phyloP scores from a whole-genome alignment of 2,329 filamentous ascomycete species.

The Beauveria sp. region DNA sequence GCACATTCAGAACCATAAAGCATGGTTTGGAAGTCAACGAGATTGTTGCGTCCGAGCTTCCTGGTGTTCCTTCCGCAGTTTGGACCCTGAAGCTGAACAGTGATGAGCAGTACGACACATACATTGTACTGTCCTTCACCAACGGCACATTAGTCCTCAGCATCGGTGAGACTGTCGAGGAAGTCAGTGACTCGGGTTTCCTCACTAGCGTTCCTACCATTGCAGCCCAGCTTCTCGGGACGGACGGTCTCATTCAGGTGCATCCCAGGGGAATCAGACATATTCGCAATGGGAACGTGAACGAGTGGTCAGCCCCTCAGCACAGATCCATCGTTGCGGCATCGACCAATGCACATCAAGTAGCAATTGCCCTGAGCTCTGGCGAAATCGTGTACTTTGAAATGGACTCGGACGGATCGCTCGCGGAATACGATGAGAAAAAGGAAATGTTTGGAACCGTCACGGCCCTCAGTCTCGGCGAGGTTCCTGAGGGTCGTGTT shows the following conservation, averaged over 20 bases:
- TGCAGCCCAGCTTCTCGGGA: constrained; percentile 87
- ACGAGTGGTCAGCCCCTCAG: constrained; percentile 89
- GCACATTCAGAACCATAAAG: constrained; percentile 84
- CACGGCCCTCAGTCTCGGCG: constrained; percentile 86
- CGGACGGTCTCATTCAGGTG: constrained; percentile 87
- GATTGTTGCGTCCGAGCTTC: constrained; percentile 88
- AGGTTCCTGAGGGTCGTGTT: constrained; percentile 82
- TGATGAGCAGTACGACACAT: constrained; percentile 80
- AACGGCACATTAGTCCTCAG: constrained; percentile 87
- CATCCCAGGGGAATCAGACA: constrained; percentile 95
- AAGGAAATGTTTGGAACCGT: constrained; percentile 94
- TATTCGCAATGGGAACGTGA: constrained; percentile 70
- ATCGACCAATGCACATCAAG: constrained; percentile 86
- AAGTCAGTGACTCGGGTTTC: constrained; percentile 91
- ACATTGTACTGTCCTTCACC: constrained; percentile 89
- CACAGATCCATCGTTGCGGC: constrained; percentile 94
- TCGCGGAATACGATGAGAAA: constrained; percentile 92
- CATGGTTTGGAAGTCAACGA: constrained; percentile 91
- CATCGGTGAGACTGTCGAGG: constrained; percentile 94
- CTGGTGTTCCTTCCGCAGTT: constrained; percentile 80
- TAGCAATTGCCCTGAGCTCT: constrained; percentile 87
- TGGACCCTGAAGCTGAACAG: constrained; percentile 89
- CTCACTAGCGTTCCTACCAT: constrained; percentile 81
- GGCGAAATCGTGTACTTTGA: constrained; percentile 98
- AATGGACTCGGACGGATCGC: constrained; percentile 82